Evolutionary conservation across 176 grass and related monocot genomes (phyloP).

Genomic region (Tuctoria greenei): DNA sequence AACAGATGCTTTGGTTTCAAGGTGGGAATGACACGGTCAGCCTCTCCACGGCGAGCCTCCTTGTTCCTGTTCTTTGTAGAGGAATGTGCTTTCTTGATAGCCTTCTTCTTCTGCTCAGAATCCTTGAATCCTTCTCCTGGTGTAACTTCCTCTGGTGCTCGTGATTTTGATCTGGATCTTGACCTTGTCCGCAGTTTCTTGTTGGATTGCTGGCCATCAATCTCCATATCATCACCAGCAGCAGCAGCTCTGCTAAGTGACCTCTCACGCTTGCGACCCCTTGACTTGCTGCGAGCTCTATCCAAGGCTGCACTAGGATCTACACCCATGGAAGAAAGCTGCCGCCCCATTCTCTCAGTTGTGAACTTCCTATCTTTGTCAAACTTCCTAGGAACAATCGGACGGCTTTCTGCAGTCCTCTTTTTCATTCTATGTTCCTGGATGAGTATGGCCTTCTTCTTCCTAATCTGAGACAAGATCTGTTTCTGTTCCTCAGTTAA

Average conservation of each 20-base stretch:
- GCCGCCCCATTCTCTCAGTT: conserved; percentile 40
- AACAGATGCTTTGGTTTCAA: conserved; percentile 91
- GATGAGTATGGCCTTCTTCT: conserved; percentile 63
- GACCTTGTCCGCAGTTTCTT: conserved; percentile 48
- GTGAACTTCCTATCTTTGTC: conserved; percentile 55
- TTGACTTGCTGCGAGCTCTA: conserved; percentile 43
- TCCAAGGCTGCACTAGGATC: conserved; percentile 53
- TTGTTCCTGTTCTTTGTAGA: conserved; percentile 72
- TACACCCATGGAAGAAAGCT: conserved; percentile 55
- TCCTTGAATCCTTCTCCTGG: conserved; percentile 78
- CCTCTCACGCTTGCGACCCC: conserved; percentile 71
- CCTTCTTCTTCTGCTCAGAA: conserved; percentile 60
- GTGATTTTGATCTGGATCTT: conserved; percentile 50
- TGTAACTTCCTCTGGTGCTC: conserved; percentile 47
- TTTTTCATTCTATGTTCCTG: conserved; percentile 86
- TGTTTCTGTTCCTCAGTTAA: conserved; percentile 49
- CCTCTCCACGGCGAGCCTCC: conserved; percentile 76
- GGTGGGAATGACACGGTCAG: conserved; percentile 71
- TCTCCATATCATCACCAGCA: conserved; percentile 55
- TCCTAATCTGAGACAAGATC: conserved; percentile 62
- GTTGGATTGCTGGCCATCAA: conserved; percentile 54
- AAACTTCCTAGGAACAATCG: conserved; percentile 68
- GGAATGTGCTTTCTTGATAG: conserved; percentile 53
- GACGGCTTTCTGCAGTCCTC: conserved; percentile 80
- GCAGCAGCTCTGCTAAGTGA: conserved; percentile 50